phyloP scores from a whole-genome alignment of 2,329 filamentous ascomycete species.

The Nemania sp. region DNA sequence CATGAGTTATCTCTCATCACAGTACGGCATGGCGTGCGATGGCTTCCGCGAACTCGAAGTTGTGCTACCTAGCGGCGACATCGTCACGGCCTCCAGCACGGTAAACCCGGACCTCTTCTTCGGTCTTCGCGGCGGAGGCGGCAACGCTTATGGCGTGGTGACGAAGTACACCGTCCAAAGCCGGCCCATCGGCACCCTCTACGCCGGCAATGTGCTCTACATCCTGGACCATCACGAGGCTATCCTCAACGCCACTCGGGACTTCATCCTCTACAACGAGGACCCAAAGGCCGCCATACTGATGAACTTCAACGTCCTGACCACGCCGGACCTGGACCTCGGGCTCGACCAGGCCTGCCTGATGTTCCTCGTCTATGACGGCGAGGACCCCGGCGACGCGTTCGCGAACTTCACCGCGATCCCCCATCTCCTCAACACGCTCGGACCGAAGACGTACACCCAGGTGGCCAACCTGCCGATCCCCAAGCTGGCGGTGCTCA shows the following conservation, averaged over 20 bases:
- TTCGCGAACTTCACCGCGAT: constrained; percentile 20
- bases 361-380: constrained; percentile 23
- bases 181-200: constrained; percentile 15
- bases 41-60: constrained; percentile 22
- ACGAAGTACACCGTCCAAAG: constrained; percentile 22
- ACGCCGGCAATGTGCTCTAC: constrained; percentile 20
- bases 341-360: constrained; percentile 21
- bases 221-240: constrained; percentile 7
- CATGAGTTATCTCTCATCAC: constrained; percentile 24
- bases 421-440: constrained; percentile 11
- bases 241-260: constrained; percentile 19
- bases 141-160: constrained; percentile 19
- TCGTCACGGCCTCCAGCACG: constrained; percentile 14
- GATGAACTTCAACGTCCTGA: constrained; percentile 20
- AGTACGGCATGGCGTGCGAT: constrained; percentile 26
- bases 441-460: constrained; percentile 13
- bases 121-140: constrained; percentile 16
- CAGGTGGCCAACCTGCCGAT: constrained; percentile 16
- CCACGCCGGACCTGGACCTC: constrained; percentile 8
- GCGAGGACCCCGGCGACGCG: constrained; percentile 12
- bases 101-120: constrained; percentile 21
- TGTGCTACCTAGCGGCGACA: constrained; percentile 19
- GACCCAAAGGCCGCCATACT: constrained; percentile 19
- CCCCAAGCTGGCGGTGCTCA: constrained; percentile 11
- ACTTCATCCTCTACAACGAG: constrained; percentile 24